phyloP scores from a whole-genome alignment of 2,329 filamentous ascomycete genomes.

The Claviceps digitariae region DNA sequence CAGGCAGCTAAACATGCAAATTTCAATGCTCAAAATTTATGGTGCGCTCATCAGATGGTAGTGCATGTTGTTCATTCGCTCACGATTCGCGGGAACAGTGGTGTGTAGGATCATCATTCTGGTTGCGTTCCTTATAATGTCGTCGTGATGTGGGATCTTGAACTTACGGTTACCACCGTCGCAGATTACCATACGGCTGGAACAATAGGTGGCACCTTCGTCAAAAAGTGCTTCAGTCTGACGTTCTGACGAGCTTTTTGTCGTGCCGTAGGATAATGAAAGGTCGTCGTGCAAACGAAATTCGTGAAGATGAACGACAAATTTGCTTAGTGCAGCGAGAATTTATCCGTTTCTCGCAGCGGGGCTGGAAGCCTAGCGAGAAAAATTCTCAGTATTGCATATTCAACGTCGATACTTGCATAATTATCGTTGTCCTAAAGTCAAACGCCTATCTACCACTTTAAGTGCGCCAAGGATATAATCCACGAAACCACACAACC shows the following conservation, averaged over 20 bases:
- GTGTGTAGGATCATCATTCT: constrained; percentile 40
- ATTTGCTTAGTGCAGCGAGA: neutral
- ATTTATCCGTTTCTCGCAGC: neutral
- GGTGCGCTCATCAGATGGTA: constrained; percentile 49
- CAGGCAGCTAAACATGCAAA: neutral
- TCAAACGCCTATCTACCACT: too few species aligned
- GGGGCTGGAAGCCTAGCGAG: neutral
- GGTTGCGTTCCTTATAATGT: neutral
- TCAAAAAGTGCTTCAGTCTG: neutral
- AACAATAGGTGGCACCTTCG: neutral
- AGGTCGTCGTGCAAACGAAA: too few species aligned
- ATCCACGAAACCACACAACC: too few species aligned
- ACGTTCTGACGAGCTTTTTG: neutral
- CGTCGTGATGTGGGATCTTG: neutral
- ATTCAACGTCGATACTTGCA: constrained; percentile 2
- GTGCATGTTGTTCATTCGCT: constrained; percentile 59
- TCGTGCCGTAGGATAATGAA: too few species aligned
- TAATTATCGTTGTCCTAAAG: too few species aligned
- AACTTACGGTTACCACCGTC: neutral
- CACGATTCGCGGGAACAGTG: constrained; percentile 50
- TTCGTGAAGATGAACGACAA: too few species aligned
- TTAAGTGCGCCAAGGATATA: too few species aligned
- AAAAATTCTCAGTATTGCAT: neutral
- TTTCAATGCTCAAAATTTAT: neutral
- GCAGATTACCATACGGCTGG: neutral